Evolutionary conservation across 495 filamentous ascomycete genomes (phyloP), one percentile per base, ranked within the genome.

Genomic region (Oleoguttula mirabilis): DNA sequence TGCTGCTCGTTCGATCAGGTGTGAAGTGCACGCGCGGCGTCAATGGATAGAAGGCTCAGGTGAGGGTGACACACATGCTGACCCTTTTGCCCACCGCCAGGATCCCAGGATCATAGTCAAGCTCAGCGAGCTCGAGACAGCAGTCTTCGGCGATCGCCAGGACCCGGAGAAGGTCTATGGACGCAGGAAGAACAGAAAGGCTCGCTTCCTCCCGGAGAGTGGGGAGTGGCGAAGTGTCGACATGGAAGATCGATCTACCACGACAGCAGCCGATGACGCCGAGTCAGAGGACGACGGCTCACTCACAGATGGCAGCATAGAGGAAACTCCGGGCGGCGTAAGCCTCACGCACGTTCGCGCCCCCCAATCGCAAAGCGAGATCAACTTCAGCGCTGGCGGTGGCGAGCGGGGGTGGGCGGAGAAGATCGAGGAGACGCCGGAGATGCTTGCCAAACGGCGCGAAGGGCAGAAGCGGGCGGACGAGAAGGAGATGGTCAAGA

Each of bases 311-410:
- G 21, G 16, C 16, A 37, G 33, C 41, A 10, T 5, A 17, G 41
- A 44, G 10, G 39, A 16, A 10, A 25, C 28, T 17, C 28, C 32
- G 11, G 28, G 21, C 22, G 35, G 40, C 17, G 41, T 49, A 10
- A 39, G 21, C 16, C 3, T 45, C 21, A 40, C 53, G n/a, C 43
- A 39, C 27, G 40, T 62, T 6, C 62, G 66, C 0, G 61, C 60
- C 6, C 52, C 62, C n/a, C 65, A 67, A 39, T 25, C 12, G 4
- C 34, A 52, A 16, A 60, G 61, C 23, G 58, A 63, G 12, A 62
- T 66, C 28, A 67, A 68, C 39, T 59, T 58, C 20, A 61, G 60
- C 41, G 55, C 66, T 2, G 66, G 66, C 11, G n/a, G n/a, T n/a
- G 64, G 63, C 5, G 64, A 67, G 41, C 63, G 60, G 41, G 61